phyloP scores from a whole-genome alignment of 306 rosid species.

The Cicer arietinum region DNA sequence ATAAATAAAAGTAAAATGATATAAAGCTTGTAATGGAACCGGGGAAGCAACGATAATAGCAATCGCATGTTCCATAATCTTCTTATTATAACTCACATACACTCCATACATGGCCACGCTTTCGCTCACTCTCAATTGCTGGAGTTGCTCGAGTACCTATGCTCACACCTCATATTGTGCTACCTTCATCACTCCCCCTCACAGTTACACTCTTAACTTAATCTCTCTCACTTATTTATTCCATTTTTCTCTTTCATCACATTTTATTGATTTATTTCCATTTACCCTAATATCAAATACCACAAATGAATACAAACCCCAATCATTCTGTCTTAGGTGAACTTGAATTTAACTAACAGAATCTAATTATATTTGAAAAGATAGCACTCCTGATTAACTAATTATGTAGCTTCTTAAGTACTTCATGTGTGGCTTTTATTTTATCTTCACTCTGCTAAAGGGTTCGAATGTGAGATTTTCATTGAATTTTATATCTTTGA shows the following conservation, averaged over 20 bases:
- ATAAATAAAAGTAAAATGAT: too few relatives aligned
- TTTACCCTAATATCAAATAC: slow-evolving; percentile 7
- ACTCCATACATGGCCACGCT: slow-evolving; percentile 31
- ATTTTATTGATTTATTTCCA: not conserved
- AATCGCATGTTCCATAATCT: not conserved
- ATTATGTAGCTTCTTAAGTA: not conserved
- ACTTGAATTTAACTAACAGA: not conserved
- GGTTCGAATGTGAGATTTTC: not conserved
- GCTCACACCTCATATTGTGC: slow-evolving; percentile 21
- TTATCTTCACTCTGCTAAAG: too few relatives aligned
- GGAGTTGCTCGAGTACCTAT: not conserved
- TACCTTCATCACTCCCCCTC: slow-evolving; percentile 7
- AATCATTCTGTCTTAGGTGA: not conserved
- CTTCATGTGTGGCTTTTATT: too few relatives aligned
- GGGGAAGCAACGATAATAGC: not conserved
- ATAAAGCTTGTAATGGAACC: too few relatives aligned
- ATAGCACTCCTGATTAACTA: not conserved
- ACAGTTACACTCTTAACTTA: slow-evolving; percentile 29
- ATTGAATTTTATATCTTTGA: not conserved
- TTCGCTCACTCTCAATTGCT: slow-evolving; percentile 26
- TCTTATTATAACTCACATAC: not conserved
- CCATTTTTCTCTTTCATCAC: not conserved
- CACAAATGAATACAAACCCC: slow-evolving; percentile 5
- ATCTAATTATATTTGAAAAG: not conserved
- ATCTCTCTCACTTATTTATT: not conserved